phyloP scores from a whole-genome alignment of 495 filamentous ascomycete species.

The Penicillium canescens region DNA sequence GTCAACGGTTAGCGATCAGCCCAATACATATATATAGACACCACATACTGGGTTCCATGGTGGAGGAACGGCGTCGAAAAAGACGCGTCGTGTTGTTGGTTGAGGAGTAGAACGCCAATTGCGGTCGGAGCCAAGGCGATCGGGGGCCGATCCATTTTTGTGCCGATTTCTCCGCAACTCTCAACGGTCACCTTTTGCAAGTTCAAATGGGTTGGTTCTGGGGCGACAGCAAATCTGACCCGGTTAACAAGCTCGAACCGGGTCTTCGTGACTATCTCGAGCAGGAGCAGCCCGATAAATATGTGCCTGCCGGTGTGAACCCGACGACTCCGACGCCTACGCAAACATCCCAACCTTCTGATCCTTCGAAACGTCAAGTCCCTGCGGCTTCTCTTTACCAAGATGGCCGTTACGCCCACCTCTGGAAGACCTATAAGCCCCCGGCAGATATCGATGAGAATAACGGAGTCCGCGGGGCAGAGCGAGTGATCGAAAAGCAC shows the following conservation, averaged over 20 bases:
- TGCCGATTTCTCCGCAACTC: conserved; percentile 31
- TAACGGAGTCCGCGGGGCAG: conserved; percentile 53
- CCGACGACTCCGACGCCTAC: conserved; percentile 17
- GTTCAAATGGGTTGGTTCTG: conserved; percentile 69
- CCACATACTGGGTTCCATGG: conserved; percentile 45
- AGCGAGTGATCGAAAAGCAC: conserved; percentile 77
- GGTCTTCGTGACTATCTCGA: conserved; percentile 81
- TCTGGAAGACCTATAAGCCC: conserved; percentile 87
- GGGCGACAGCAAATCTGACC: conserved; percentile 59
- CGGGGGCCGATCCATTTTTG: conserved; percentile 30
- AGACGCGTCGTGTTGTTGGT: conserved; percentile 36
- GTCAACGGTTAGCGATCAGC: conserved; percentile 23
- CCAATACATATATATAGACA: neutral
- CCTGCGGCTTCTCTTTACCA: conserved; percentile 60
- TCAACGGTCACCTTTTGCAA: neutral
- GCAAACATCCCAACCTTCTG: conserved; percentile 18
- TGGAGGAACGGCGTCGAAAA: conserved; percentile 36
- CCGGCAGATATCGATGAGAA: conserved; percentile 58
- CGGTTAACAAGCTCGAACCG: conserved; percentile 81
- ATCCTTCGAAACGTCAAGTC: conserved; percentile 46
- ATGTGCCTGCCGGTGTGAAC: conserved; percentile 46
- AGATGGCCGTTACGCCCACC: conserved; percentile 89
- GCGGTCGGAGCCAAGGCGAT: conserved; percentile 26
- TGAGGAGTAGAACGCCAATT: conserved; percentile 17
- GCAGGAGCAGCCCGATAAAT: conserved; percentile 77